A percentile compares a stretch with the other conserved stretches of the same genome.
Conservation (phyloP, 495 filamentous ascomycete species). For the Aspergillus leporis region DNA sequence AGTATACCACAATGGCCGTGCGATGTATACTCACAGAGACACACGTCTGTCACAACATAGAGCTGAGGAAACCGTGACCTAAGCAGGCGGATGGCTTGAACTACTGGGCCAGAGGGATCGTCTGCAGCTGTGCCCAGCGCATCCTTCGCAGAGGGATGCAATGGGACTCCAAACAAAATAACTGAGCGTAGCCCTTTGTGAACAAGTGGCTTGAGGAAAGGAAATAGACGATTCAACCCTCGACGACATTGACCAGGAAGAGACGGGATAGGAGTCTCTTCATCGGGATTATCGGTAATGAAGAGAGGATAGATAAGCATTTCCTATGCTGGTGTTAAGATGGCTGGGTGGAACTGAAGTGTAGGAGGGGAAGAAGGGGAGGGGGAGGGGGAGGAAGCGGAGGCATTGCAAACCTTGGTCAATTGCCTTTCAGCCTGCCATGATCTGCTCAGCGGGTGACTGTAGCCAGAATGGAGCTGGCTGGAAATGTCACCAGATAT, state of each 20-base stretch:
- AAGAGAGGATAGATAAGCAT: slow-evolving; percentile 99
- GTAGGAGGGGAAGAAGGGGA: background rate
- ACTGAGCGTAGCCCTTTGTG: slow-evolving; percentile 87
- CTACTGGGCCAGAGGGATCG: slow-evolving; percentile 89
- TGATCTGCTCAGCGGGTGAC: slow-evolving; percentile 82
- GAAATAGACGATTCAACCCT: slow-evolving; percentile 80
- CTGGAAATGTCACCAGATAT: slow-evolving; percentile 90
- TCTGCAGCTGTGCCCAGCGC: slow-evolving; percentile 91
- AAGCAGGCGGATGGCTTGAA: slow-evolving; percentile 77
- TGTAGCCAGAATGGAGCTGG: slow-evolving; percentile 93
- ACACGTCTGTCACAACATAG: slow-evolving; percentile 90
- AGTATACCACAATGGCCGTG: slow-evolving; percentile 98
- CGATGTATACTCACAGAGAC: slow-evolving; percentile 98
- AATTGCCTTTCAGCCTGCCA: slow-evolving; percentile 98
- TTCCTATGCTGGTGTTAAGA: slow-evolving; percentile 54
- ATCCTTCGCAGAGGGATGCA: slow-evolving; percentile 79
- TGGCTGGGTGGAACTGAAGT: background rate
- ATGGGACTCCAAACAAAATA: slow-evolving; percentile 92
- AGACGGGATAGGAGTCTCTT: slow-evolving; percentile 86
- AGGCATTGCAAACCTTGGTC: slow-evolving; percentile 71
- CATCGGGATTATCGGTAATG: slow-evolving; percentile 89
- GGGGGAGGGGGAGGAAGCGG: background rate
- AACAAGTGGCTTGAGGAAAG: slow-evolving; percentile 82
- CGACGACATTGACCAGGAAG: slow-evolving; percentile 85
- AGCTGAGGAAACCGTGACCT: slow-evolving; percentile 81